Conservation (phyloP, 768 basidiomycete species). For the Trametes gibbosa region DNA sequence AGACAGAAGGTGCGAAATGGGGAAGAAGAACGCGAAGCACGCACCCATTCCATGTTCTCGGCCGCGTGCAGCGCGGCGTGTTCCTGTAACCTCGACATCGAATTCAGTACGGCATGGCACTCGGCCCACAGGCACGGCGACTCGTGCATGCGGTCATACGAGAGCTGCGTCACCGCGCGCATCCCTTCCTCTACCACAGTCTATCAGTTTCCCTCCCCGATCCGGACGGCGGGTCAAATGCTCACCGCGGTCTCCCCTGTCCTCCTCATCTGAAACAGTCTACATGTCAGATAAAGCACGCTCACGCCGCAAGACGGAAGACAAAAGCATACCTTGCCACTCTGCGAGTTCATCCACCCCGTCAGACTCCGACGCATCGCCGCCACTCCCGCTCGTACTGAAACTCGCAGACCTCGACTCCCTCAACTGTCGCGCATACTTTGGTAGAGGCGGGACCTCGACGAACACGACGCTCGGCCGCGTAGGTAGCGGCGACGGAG, state of each 20-base stretch:
- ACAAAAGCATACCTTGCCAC: conserved; percentile 4
- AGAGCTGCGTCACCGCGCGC: conserved; percentile 43
- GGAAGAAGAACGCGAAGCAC: conserved; percentile 14
- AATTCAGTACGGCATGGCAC: conserved; percentile 57
- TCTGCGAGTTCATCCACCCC: conserved; percentile 11
- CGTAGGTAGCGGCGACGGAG: neutral
- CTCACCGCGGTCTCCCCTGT: conserved; percentile 3
- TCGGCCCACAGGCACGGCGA: conserved; percentile 57
- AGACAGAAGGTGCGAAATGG: too few relatives aligned
- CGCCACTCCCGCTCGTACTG: neutral
- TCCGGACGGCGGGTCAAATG: neutral
- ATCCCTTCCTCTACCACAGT: conserved; percentile 38
- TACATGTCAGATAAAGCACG: neutral
- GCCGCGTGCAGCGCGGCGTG: conserved; percentile 46
- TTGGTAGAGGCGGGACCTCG: conserved; percentile 19
- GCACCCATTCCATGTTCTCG: conserved; percentile 29
- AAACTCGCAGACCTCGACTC: neutral
- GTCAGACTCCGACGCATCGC: neutral
- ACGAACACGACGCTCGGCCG: conserved; percentile 12
- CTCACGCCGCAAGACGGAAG: too few relatives aligned
- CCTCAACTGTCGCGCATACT: neutral
- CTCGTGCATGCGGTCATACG: conserved; percentile 47
- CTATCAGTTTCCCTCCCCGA: neutral
- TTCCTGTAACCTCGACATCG: conserved; percentile 42
- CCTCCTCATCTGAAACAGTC: conserved; percentile 2